Conservation (phyloP, 1,139 yeast genomes). For the Nakaseomyces uthaithaninus region DNA sequence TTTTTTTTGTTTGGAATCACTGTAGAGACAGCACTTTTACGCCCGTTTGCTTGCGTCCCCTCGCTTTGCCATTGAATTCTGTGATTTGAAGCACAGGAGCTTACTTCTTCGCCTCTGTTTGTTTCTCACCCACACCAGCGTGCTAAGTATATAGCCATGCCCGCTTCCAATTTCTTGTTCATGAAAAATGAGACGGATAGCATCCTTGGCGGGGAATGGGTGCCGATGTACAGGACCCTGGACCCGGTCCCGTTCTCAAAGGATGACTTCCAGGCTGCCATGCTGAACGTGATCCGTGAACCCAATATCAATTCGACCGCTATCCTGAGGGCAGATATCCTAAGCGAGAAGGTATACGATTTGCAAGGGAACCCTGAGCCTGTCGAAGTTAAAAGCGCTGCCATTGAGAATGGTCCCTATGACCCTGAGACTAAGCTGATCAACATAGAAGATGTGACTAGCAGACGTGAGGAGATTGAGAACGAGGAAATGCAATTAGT, state of each 20-base stretch:
- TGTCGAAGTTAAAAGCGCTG: background rate
- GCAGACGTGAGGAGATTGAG: slow-evolving; percentile 26
- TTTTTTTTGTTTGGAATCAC: too few relatives aligned
- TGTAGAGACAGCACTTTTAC: too few relatives aligned
- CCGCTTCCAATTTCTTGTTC: slow-evolving; percentile 30
- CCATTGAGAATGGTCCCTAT: slow-evolving; percentile 9
- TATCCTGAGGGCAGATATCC: slow-evolving; percentile 77
- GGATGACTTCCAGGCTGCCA: slow-evolving; percentile 62
- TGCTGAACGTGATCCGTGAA: slow-evolving; percentile 70
- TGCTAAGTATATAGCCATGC: slow-evolving; percentile 12
- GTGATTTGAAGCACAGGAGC: too few relatives aligned
- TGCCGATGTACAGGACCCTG: slow-evolving; percentile 39
- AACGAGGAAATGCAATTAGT: slow-evolving; percentile 14
- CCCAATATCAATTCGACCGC: slow-evolving; percentile 93
- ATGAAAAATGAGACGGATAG: slow-evolving; percentile 32
- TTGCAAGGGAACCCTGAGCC: background rate
- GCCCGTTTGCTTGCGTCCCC: too few relatives aligned
- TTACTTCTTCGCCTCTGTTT: too few relatives aligned
- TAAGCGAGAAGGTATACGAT: slow-evolving; percentile 24
- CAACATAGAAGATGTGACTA: slow-evolving; percentile 46
- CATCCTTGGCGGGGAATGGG: slow-evolving; percentile 59
- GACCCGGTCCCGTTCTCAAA: slow-evolving; percentile 33
- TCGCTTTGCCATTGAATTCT: too few relatives aligned
- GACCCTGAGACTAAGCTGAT: slow-evolving; percentile 28
- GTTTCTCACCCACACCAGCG: too few relatives aligned